Conservation (phyloP, 2,329 filamentous ascomycete genomes). For the Talaromyces sp. region DNA sequence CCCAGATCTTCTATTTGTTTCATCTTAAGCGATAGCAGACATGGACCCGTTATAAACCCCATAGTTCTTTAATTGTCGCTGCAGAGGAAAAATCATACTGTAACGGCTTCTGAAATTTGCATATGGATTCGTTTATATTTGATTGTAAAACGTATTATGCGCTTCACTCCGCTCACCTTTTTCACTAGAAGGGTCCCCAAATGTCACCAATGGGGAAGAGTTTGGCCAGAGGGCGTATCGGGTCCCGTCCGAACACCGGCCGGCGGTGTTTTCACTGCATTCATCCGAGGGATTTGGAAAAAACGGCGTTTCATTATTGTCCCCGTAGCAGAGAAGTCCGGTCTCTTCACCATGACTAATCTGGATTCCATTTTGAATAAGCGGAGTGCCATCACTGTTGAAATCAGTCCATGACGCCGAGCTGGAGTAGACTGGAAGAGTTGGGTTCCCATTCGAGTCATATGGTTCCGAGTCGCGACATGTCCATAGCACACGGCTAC, state of each 20-base stretch:
- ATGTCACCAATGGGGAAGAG: slow-evolving; percentile 16
- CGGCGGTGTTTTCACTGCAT: slow-evolving; percentile 10
- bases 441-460: slow-evolving; percentile 4
- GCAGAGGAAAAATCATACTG: too few species aligned
- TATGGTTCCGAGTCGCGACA: slow-evolving; percentile 13
- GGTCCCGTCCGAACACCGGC: slow-evolving; percentile 7
- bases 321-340: slow-evolving; percentile 5
- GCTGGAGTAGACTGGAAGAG: slow-evolving; percentile 9
- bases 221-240: slow-evolving; percentile 21
- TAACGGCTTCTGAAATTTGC: too few species aligned
- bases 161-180: too few species aligned
- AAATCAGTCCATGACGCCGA: slow-evolving; percentile 14
- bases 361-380: background rate
- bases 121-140: too few species aligned
- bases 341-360: slow-evolving; percentile 1
- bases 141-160: too few species aligned
- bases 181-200: too few species aligned
- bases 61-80: too few species aligned
- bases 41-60: too few species aligned
- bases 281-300: slow-evolving; percentile 6
- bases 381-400: slow-evolving; percentile 2
- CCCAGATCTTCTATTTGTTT: too few species aligned
- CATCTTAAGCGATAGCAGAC: too few species aligned
- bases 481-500: slow-evolving; percentile 11
- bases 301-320: slow-evolving; percentile 12